Conservation (phyloP, 2,329 filamentous ascomycete species). For the Colletotrichum tanaceti region DNA sequence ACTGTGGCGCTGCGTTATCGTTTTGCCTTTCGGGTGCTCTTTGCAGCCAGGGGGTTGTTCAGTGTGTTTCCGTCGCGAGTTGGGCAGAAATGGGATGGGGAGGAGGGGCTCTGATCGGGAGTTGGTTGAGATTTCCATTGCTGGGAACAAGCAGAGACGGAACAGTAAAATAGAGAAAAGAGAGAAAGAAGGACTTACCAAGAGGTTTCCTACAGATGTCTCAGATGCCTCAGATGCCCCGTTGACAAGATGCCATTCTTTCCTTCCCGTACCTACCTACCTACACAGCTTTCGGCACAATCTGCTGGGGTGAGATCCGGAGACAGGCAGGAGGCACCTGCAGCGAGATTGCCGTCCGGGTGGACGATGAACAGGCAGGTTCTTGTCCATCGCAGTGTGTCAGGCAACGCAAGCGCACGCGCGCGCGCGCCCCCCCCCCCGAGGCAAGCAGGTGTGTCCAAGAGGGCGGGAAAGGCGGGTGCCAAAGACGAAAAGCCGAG, state of each 20-base stretch:
- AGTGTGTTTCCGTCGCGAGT: background rate
- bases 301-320: background rate
- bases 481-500: too few species aligned
- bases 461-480: too few species aligned
- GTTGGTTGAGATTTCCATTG: background rate
- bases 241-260: background rate
- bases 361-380: background rate
- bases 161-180: background rate
- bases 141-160: background rate
- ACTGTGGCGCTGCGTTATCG: slow-evolving; percentile 27
- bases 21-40: slow-evolving; percentile 12
- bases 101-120: background rate
- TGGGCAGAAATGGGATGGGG: slow-evolving; percentile 10
- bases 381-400: background rate
- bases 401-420: slow-evolving; percentile 30
- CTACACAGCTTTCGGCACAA: background rate
- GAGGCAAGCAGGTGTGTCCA: slow-evolving; percentile 15
- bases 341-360: background rate
- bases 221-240: too few species aligned
- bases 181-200: background rate
- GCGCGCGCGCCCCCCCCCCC: slow-evolving; percentile 9
- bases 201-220: too few species aligned
- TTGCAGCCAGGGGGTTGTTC: slow-evolving; percentile 6
- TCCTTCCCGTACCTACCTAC: too few species aligned
- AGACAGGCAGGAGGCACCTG: background rate